A percentile compares a stretch with the other conserved stretches of the same genome.
Evolutionary conservation across 2,329 filamentous ascomycete species (phyloP).

Genomic region (Cordyceps cateniannulata): DNA sequence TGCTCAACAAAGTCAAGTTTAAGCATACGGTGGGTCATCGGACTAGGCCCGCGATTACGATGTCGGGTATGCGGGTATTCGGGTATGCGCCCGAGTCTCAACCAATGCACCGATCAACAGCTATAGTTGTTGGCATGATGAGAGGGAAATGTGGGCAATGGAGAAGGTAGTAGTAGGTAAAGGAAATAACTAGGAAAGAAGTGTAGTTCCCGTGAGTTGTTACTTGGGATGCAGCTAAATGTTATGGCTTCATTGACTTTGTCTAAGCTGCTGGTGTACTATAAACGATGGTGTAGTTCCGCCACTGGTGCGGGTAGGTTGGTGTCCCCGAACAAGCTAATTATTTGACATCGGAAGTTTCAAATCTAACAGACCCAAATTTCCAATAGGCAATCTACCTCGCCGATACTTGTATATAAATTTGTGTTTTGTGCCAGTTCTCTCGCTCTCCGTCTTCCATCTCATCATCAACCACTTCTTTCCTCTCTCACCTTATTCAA

Average conservation of each 20-base stretch:
- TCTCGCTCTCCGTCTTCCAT: no score
- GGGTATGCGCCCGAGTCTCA: constrained; percentile 1
- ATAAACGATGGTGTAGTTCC: no score
- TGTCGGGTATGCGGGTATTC: constrained; percentile 15
- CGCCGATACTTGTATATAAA: not conserved
- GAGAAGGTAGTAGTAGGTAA: no score
- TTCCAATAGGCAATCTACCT: not conserved
- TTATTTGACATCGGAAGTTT: not conserved
- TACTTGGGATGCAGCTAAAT: no score
- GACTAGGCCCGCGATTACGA: not conserved
- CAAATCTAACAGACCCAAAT: not conserved
- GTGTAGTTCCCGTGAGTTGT: no score
- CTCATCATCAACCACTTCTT: not conserved
- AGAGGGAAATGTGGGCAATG: no score
- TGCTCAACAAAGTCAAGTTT: not conserved
- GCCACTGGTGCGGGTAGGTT: no score
- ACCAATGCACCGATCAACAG: not conserved
- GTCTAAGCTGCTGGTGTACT: no score
- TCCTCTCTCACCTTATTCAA: no score
- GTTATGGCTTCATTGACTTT: no score
- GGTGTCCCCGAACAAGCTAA: no score
- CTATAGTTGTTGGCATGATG: not conserved
- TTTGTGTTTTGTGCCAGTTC: not conserved
- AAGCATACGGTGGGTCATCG: not conserved
- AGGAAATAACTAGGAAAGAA: no score